Evolutionary conservation across 2,329 filamentous ascomycete genomes (phyloP), one percentile per base, ranked within the genome.

Genomic region (Colletotrichum sansevieriae): DNA sequence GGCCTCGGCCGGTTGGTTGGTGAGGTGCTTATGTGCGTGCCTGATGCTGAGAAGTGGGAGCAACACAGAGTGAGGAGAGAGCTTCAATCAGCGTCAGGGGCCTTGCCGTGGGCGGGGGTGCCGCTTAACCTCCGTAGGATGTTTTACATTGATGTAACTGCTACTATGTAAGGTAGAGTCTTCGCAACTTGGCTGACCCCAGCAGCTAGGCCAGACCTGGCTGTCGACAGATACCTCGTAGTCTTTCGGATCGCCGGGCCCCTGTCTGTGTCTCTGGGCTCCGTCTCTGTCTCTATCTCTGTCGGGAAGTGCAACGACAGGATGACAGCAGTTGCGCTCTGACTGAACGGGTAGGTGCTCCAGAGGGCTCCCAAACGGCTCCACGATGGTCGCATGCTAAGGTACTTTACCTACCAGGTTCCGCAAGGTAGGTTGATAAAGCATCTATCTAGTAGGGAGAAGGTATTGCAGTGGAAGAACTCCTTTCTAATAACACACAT

Each of bases 111-210:
- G 33, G 60, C 65, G 56, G 65, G 59, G 65, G 70, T 71, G 68
- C 71, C 68, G 71, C 71, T 73, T 69, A 73, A 72, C 73, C 74
- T 77, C 75, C 74, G 73, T 77, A 76, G 75, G 69, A 60, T 77
- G 77, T 78, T 78, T 78, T 77, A 77, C 75, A 76, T 78, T 78
- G 75, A 78, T 75, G 73, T 74, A 63, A 51, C 58, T 59, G 46
- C 58, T 51, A 18, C 18, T 18, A 18, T 18, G 18, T 18, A 29
- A 29, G 29, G 29, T 29, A 41, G 58, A 61, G 46, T 51, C 41
- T 39, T 39, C 35, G 35, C 35, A 39, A 39, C 35, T 39, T 39
- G 35, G 35, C 35, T 11, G 35, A 39, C 35, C 35, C 37, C 37
- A 29, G 29, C 29, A 9, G 29, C 29, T 29, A 29, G 29, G 29